Evolutionary conservation across 139 green algal genomes (phyloP), one percentile per base, ranked within the genome.

Genomic region (Closterium sp.): DNA sequence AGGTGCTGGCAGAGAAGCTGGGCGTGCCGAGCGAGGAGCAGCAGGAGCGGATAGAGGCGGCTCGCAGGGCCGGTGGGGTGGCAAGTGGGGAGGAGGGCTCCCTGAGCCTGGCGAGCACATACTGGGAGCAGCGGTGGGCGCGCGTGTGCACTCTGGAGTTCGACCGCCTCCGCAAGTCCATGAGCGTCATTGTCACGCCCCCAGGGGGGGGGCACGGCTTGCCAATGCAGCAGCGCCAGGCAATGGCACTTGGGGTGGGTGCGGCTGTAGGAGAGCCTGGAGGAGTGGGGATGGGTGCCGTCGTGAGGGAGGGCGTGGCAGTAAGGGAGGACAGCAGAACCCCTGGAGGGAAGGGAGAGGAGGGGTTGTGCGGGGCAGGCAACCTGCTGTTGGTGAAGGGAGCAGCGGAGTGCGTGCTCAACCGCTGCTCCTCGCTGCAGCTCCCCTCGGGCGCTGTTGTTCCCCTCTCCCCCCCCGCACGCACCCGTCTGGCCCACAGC

Each of bases 1-100:
- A 97, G 90, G 97, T 99, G 45, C 95, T 99, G 84, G 95, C 95
- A 0, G 98, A 99, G 96, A 99, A 99, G 96, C 96, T 99, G 90
- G 98, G 97, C 1, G 92, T 97, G 28, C 86, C 95, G 1, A 94
- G 97, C 89, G 42, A 28, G 3, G 50, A 90, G 62, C 70, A 73
- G 70, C 90, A 92, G 73, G 22, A 2, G 9, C 7, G 31, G 9
- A 90, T 92, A 27, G 73, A 92, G 29, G 62, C 22, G 21, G 9
- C 90, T 2, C 38, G 90, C 27, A 89, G 90, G 32, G n/a, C 4
- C 2, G 32, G 32, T 4, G 32, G 32, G 32, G 32, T 4, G 32
- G 4, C 32, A 7, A 4, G 32, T 2, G 32, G 4, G 32, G 32
- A 38, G 32, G 32, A 38, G 32, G 4, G 32, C 32, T 38, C 32